These are phyloP conservation scores for Haematococcus lacustris DNA, from an alignment of 139 green algal genomes.

Conservation along the genomic window DNA sequence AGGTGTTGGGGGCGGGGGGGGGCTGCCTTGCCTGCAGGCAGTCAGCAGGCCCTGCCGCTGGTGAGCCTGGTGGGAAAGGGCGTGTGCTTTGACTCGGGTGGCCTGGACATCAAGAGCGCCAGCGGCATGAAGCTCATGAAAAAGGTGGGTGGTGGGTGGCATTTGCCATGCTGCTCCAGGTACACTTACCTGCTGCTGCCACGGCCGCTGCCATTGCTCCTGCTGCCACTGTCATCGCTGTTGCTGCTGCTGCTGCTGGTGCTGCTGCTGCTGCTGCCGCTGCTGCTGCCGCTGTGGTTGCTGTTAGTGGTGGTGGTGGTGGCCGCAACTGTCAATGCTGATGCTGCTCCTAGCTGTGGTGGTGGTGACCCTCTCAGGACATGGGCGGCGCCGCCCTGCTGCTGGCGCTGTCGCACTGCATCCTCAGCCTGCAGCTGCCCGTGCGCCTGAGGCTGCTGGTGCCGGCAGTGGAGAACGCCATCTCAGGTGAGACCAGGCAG, in stretches of 20 bases:
- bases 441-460: constrained; percentile 46
- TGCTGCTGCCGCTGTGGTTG: constrained; percentile 7
- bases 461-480: constrained; percentile 53
- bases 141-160: constrained; percentile 46
- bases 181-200: too few species aligned
- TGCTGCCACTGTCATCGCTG: background rate
- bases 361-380: too few species aligned
- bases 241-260: constrained; percentile 10
- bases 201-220: background rate
- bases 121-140: constrained; percentile 65
- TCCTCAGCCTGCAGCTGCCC: constrained; percentile 36
- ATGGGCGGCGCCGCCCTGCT: constrained; percentile 57
- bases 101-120: constrained; percentile 57
- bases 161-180: too few species aligned
- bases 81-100: constrained; percentile 57
- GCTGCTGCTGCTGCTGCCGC: background rate
- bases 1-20: too few species aligned
- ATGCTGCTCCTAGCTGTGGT: too few species aligned
- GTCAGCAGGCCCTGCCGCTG: constrained; percentile 34
- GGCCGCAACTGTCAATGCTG: too few species aligned
- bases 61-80: constrained; percentile 64
- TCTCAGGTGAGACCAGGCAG: background rate
- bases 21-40: too few species aligned
- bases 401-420: constrained; percentile 38
- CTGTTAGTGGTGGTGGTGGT: too few species aligned